Conservation (phyloP, 139 green algal genomes). For the Chlorella sp. region DNA sequence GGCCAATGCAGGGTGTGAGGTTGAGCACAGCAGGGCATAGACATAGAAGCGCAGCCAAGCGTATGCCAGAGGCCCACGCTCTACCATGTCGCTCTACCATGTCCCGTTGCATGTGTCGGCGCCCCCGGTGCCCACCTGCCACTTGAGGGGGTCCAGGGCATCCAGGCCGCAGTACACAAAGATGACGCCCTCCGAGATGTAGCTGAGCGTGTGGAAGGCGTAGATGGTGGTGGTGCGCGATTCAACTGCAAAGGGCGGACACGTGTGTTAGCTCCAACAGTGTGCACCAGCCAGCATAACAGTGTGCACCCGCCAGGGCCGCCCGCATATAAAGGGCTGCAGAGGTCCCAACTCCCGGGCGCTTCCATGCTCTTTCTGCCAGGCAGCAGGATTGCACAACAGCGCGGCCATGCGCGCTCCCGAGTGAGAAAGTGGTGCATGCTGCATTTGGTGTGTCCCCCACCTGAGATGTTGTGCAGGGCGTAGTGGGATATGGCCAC, state of each 20-base stretch:
- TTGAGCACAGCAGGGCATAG: too few relatives aligned
- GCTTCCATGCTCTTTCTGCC: too few relatives aligned
- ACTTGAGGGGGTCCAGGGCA: constrained; percentile 79
- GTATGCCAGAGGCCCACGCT: neutral
- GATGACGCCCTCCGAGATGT: constrained; percentile 81
- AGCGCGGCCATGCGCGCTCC: too few relatives aligned
- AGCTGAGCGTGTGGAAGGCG: constrained; percentile 71
- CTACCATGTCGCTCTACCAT: too few relatives aligned
- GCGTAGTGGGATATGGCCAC: constrained; percentile 84
- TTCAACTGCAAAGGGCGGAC: constrained; percentile 1
- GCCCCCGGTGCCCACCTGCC: constrained; percentile 54
- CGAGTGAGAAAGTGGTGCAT: too few relatives aligned
- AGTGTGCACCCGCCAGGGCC: too few relatives aligned
- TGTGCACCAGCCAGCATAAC: neutral
- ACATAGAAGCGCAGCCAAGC: neutral
- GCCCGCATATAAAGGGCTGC: too few relatives aligned
- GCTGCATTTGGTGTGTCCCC: neutral
- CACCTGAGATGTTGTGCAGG: constrained; percentile 53
- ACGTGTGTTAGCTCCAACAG: neutral
- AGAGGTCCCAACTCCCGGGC: too few relatives aligned
- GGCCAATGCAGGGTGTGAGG: neutral
- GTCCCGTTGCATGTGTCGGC: neutral
- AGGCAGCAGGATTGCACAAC: neutral
- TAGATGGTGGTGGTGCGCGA: constrained; percentile 54
- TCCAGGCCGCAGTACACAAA: constrained; percentile 90